Evolutionary conservation across 176 grass and related monocot species (phyloP).

Genomic region (Otatea glauca): DNA sequence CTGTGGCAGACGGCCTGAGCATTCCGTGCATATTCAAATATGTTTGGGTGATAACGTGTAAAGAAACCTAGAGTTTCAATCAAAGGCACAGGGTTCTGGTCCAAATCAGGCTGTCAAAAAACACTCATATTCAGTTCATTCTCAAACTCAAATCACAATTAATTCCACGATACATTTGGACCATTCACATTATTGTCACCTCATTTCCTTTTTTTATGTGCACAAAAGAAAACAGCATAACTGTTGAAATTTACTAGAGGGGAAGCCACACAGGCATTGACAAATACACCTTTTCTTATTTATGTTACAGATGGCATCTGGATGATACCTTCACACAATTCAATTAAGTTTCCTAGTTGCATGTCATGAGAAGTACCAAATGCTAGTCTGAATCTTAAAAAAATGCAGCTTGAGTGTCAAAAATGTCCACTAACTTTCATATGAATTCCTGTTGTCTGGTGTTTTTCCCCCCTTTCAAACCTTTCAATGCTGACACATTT

Average conservation of each 20-base stretch:
- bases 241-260: slow-evolving; percentile 1
- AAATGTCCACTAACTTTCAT: background rate
- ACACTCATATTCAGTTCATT: slow-evolving; percentile 1
- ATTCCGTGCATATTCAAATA: slow-evolving; percentile 11
- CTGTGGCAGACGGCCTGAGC: background rate
- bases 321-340: slow-evolving; percentile 3
- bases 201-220: slow-evolving; percentile 15
- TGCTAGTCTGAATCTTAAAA: background rate
- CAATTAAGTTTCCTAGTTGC: background rate
- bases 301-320: background rate
- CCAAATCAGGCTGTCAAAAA: slow-evolving; percentile 26
- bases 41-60: background rate
- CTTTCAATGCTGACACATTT: background rate
- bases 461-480: slow-evolving; percentile 3
- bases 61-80: slow-evolving; percentile 19
- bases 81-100: slow-evolving; percentile 8
- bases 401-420: background rate
- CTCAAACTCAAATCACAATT: slow-evolving; percentile 7
- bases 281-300: background rate
- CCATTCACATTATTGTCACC: slow-evolving; percentile 13
- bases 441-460: background rate
- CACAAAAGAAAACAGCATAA: background rate
- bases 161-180: slow-evolving; percentile 6
- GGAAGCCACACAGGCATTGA: background rate
- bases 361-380: background rate